These are phyloP conservation scores for Populus simonii DNA, from an alignment of 345 rosid species.

Conservation along the genomic window DNA sequence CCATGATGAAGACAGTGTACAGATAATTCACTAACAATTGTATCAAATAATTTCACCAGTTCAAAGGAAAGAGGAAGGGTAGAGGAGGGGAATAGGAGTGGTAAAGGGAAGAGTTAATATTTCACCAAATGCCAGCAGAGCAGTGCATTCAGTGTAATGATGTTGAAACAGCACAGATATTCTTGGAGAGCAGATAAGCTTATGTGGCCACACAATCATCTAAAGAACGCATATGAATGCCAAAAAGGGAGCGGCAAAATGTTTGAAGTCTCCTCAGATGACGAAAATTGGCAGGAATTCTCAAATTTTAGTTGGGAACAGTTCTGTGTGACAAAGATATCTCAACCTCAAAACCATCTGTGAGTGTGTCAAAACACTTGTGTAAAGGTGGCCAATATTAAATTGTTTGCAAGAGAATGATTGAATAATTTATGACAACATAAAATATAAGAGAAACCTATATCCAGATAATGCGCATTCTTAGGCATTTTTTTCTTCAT, in stretches of 20 bases:
- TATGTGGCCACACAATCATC: neutral
- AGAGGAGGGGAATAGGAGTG: too few relatives aligned
- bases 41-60: neutral
- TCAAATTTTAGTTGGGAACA: neutral
- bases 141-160: neutral
- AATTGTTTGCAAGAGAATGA: neutral
- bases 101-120: neutral
- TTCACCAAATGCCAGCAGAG: neutral
- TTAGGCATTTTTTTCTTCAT: constrained; percentile 3
- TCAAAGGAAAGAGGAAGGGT: neutral
- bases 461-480: neutral
- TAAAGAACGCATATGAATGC: neutral
- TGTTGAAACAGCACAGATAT: neutral
- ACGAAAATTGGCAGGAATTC: neutral
- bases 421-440: neutral
- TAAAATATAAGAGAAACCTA: neutral
- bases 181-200: neutral
- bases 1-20: neutral
- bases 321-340: neutral
- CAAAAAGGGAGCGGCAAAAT: neutral
- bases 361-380: neutral
- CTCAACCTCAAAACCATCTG: neutral
- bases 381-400: neutral
- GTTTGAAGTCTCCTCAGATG: neutral
- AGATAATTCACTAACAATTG: neutral